Conservation (phyloP, 2,329 filamentous ascomycete genomes). For the Alternaria arbusti region DNA sequence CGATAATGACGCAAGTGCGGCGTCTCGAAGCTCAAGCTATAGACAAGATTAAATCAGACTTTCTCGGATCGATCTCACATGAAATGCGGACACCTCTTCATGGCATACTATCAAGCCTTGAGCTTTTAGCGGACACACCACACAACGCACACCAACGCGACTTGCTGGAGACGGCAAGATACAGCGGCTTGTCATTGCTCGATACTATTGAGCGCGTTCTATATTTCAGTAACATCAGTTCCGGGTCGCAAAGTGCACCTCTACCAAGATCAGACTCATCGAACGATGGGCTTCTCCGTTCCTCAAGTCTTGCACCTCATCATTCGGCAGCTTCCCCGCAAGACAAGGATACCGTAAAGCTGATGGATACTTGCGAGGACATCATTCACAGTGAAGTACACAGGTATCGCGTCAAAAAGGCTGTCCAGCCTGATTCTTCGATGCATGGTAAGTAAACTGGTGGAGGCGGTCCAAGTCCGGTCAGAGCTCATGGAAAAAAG, state of each 20-base stretch:
- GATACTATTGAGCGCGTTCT: slow-evolving; percentile 11
- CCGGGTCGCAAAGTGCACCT: background rate
- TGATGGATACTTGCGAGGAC: slow-evolving; percentile 1
- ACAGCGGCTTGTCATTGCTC: slow-evolving; percentile 7
- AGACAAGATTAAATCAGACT: slow-evolving; percentile 12
- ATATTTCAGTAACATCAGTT: slow-evolving; percentile 13
- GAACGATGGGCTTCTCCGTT: background rate
- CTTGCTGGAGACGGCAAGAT: slow-evolving; percentile 5
- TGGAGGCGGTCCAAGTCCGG: background rate
- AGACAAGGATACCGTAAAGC: background rate
- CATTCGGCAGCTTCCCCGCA: background rate
- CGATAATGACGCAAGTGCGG: slow-evolving; percentile 12
- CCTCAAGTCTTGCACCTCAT: background rate
- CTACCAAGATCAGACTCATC: background rate
- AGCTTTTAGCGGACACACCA: slow-evolving; percentile 6
- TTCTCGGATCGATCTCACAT: slow-evolving; percentile 10
- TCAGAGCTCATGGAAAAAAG: background rate
- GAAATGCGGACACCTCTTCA: slow-evolving; percentile 13
- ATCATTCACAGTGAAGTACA: slow-evolving; percentile 1
- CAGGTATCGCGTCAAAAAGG: slow-evolving; percentile 3
- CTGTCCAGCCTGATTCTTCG: slow-evolving; percentile 1
- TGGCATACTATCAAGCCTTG: slow-evolving; percentile 6
- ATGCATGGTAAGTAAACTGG: background rate
- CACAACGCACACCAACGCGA: slow-evolving; percentile 6
- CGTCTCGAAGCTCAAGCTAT: slow-evolving; percentile 12